Evolutionary conservation across 2,329 filamentous ascomycete genomes (phyloP), one percentile per base, ranked within the genome.

Genomic region (Claviceps purpurea): DNA sequence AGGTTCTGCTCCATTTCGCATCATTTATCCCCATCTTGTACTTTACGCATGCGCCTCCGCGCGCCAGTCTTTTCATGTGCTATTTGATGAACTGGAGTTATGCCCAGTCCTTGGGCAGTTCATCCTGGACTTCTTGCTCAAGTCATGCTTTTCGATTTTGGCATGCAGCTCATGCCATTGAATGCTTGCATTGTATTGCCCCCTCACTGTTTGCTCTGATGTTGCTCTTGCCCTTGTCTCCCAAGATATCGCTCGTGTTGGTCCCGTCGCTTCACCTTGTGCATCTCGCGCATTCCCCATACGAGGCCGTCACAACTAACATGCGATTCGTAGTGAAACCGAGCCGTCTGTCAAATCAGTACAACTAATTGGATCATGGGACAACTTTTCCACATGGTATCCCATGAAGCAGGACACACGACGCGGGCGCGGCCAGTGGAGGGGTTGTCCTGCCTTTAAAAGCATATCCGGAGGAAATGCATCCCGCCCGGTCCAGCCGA

Each of bases 331-430:
- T 64, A 84, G 81, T 62, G 74, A 78, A 69, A 82, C 81, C 51
- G 66, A 76, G 59, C 75, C 77, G 57, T 75, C 78, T 50, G 76
- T 82, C 56, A 75, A 76, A 56, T 84, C 84, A 45, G 87, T 96
- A 58, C 82, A 87, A 63, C 77, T 96, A 46, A 76, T 93, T 60
- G 91, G 91, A 56, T 95, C 89, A 57, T 97, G 91, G 91, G 90
- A 96, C 72, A 95, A 95, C 72, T 96, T 96, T 70, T 74, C 77
- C 55, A 81, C 78, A 62, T 73, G 81, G 49, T 91, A 95, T 73
- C 73, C 73, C 46, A 89, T 97, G 82, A 81, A 91, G 65, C 80
- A 82, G 60, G 91, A 97, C 69, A 72, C 71, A 57, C 81, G 85
- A 64, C 81, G 85, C 59, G 85, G 87, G 58, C 75, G 75, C 53